Percentiles rank a stretch among this genome's conserved stretches.
These are phyloP conservation scores for Geum urbanum DNA, from an alignment of 306 rosid species.

Conservation along the genomic window DNA sequence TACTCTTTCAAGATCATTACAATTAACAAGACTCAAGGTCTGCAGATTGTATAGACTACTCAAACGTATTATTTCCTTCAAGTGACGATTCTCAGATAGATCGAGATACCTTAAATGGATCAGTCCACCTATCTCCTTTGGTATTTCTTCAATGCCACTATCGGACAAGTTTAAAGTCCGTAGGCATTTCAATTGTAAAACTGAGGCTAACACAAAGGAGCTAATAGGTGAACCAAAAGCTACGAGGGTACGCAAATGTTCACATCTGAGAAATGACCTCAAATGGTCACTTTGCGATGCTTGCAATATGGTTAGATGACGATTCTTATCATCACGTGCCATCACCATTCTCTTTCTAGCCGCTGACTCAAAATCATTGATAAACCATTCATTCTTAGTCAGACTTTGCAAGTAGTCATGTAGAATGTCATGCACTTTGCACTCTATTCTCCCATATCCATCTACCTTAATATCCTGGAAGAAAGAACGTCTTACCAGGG, in stretches of 20 bases:
- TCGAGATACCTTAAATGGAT: conserved; percentile 5
- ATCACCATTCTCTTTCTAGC: background rate
- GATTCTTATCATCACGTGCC: background rate
- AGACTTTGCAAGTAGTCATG: background rate
- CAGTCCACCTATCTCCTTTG: background rate
- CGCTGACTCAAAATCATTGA: background rate
- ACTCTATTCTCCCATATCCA: background rate
- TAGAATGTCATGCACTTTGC: conserved; percentile 6
- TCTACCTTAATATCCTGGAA: background rate
- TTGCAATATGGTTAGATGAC: background rate
- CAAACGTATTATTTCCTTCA: background rate
- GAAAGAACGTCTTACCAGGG: background rate
- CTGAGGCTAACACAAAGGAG: background rate
- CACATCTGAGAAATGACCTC: fast-evolving
- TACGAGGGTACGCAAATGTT: background rate
- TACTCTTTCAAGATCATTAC: too few relatives aligned
- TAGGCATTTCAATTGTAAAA: background rate
- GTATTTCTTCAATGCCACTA: background rate
- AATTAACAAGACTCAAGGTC: too few relatives aligned
- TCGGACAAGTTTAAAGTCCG: background rate
- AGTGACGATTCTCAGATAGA: fast-evolving
- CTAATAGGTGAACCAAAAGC: background rate
- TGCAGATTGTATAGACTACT: background rate
- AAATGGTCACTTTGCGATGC: too few relatives aligned
- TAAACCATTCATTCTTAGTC: background rate